Base-by-base conservation (phyloP, 495 filamentous ascomycete species). In the Penicillium flavigenum region DNA sequence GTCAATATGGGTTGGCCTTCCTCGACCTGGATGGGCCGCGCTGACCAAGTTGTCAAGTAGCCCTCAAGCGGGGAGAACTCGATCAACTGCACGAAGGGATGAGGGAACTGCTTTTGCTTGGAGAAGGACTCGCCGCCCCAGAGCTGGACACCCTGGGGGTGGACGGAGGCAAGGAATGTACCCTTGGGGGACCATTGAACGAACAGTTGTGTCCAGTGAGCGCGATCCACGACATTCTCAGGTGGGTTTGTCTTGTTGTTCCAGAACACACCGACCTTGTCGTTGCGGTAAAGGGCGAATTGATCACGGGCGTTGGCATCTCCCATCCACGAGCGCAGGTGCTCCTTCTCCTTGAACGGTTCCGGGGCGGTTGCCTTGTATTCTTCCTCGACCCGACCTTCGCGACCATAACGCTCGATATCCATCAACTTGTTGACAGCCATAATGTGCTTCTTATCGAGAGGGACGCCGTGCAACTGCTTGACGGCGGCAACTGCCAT, bases 361-460 rank as follows among this genome's bases (percentile, higher is more conserved):
- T 92, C 88, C 55, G 93, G 82, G 56, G 81, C 64, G 34, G 94
- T 93, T 7, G 88, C 79, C 27, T 82, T 81, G 72, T 96, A 97
- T 60, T 91, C 86, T 65, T 98, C 94, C 52, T 95, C 86, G 64
- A 98, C 83, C 32, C 91, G 86, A 60, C 95, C 94, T 76, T 97
- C 93, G 16, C 91, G 84, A 27, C 94, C 94, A 74, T 92, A 98
- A 57, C 93, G 88, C 62, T 98, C 94, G 63, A 98, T 90, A 73
- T 98, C 94, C 66, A 93, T 96, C 68, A 98, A 79, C 76, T 98
- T 98, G 83, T 98, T 98, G 66, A 98, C 92, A 59, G 84, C 81
- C 58, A 98, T 83, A 20, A 88, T 96, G 81, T 98, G 91, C 77
- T 84, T 96, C 80, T 90, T 96, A 78, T 98, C 94, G 66, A 98